Base-by-base conservation (phyloP, 306 rosid species). In the Begonia loranthoides region DNA sequence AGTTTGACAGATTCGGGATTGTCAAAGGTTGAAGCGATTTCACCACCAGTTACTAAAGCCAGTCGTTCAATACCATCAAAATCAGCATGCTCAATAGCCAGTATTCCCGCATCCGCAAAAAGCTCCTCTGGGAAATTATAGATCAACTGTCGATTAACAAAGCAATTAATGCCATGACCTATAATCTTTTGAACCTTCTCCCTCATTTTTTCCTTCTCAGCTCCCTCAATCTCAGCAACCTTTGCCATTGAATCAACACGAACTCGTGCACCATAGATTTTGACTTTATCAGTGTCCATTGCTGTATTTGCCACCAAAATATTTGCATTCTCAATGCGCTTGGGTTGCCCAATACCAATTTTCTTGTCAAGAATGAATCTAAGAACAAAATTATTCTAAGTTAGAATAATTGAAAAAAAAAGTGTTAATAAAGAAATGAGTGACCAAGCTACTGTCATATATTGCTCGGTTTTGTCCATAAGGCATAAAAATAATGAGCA, bases 81-180 rank as follows among this genome's bases (percentile, higher is more conserved):
- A 80, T 86, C 99, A 69, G 99, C 99, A 75, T 92, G 96, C 81
- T 92, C 94, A 76, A 92, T 92, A 5, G 99, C 96, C 45, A 92
- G 87, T 45, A 92, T 73, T 74, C 99, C 99, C 0, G 84, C 88
- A 78, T 86, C 99, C 17, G 99, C 95, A 74, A 90, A 86, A 63
- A 90, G 93, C 68, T 90, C 99, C 71, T 86, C 95, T 17, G 94
- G 99, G 66, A 90, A 90, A 62, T 90, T 90, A 82, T 82, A 90
- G 45, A 90, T 86, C 75, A 90, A 75, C 70, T 90, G 99, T 64
- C 99, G 78, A 73, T 90, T 90, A 28, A 90, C 82, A 34, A 90
- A 90, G 54, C 94, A 83, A 70, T 90, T 90, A 60, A 90, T 86
- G 51, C 95, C 95, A 41, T 90, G 99, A 65, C 52, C 83, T 41